A percentile compares a stretch with the other conserved stretches of the same genome.
phyloP scores from a whole-genome alignment of 2,329 filamentous ascomycete genomes.

The Helicocarpus griseus region DNA sequence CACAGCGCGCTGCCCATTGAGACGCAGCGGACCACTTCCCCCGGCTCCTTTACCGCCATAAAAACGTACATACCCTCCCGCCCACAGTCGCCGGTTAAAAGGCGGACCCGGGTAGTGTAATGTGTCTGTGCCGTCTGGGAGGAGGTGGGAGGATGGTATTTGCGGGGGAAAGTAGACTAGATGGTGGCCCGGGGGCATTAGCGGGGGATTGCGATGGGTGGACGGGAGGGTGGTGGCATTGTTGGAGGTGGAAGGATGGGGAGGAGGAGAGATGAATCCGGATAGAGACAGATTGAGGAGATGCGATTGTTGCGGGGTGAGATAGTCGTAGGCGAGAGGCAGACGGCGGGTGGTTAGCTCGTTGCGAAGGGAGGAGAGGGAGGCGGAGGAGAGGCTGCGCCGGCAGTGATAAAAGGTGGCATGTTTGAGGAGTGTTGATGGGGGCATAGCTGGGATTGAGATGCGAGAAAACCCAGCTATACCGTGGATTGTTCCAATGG shows the following conservation, averaged over 20 bases:
- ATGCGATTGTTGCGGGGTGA: conserved; percentile 53
- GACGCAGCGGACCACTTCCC: conserved; percentile 16
- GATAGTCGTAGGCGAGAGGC: conserved; percentile 44
- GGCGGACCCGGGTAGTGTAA: conserved; percentile 64
- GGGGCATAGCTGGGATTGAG: too few species aligned
- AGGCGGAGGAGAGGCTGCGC: background rate
- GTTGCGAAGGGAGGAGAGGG: conserved; percentile 27
- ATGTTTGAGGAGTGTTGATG: background rate
- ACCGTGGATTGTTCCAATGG: too few species aligned
- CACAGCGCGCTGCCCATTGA: conserved; percentile 29
- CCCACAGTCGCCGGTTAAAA: conserved; percentile 78
- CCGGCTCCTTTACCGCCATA: conserved; percentile 12
- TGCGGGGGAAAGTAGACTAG: conserved; percentile 78
- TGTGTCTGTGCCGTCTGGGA: conserved; percentile 75
- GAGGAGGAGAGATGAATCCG: conserved; percentile 41
- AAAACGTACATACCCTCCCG: conserved; percentile 63
- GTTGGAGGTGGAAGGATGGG: conserved; percentile 16
- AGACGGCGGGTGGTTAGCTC: conserved; percentile 41
- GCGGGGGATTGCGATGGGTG: conserved; percentile 17
- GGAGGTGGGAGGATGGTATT: conserved; percentile 50
- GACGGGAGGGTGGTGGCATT: conserved; percentile 24
- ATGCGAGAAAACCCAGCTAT: too few species aligned
- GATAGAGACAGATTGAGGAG: conserved; percentile 55
- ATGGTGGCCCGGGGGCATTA: conserved; percentile 54
- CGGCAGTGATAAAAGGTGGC: background rate